Conservation (phyloP, 2,329 filamentous ascomycete species). For the Leptographium galeiforme region DNA sequence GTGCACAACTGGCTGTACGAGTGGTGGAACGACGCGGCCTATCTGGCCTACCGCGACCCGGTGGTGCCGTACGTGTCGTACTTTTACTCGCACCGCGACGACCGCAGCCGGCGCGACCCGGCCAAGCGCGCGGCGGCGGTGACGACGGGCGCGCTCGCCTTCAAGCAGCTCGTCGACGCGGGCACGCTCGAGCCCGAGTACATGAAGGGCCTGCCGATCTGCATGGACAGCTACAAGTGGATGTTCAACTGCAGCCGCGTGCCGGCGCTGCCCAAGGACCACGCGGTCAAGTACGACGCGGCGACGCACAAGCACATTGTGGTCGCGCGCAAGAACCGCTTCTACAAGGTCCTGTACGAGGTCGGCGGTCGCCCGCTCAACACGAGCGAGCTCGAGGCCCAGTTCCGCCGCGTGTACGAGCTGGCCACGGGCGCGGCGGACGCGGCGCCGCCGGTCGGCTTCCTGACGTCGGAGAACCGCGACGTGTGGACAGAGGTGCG, state of each 20-base stretch:
- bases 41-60: conserved; percentile 85
- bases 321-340: conserved; percentile 88
- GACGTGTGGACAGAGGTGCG: conserved; percentile 85
- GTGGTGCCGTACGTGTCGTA: conserved; percentile 98
- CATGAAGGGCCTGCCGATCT: conserved; percentile 94
- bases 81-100: conserved; percentile 97
- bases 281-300: conserved; percentile 66
- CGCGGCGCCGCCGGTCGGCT: conserved; percentile 60
- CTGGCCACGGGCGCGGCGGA: conserved; percentile 39
- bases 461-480: conserved; percentile 82
- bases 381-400: conserved; percentile 75
- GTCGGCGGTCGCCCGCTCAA: conserved; percentile 75
- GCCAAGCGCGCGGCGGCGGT: conserved; percentile 88
- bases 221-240: conserved; percentile 96
- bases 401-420: conserved; percentile 77
- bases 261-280: conserved; percentile 67
- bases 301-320: conserved; percentile 69
- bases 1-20: conserved; percentile 90
- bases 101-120: conserved; percentile 74
- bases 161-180: conserved; percentile 82
- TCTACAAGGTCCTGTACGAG: conserved; percentile 84
- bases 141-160: conserved; percentile 72
- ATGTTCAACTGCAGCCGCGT: conserved; percentile 96
- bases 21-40: conserved; percentile 96
- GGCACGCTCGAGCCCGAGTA: conserved; percentile 88